Evolutionary conservation across 345 rosid genomes (phyloP).

Genomic region (Jatropha curcas): DNA sequence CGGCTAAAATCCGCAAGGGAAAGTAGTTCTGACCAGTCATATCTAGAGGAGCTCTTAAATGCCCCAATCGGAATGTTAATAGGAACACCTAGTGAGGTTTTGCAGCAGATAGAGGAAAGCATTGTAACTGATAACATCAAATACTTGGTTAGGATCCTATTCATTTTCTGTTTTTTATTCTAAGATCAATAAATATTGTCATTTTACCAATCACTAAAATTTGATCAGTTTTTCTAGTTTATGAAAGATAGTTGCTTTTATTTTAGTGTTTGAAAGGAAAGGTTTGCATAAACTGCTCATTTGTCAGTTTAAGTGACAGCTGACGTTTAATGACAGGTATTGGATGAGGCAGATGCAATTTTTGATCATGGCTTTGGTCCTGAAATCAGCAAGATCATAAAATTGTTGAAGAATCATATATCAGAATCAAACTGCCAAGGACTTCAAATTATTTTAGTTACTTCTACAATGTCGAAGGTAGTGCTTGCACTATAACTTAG

Average conservation of each 20-base stretch:
- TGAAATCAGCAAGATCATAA: conserved; percentile 20
- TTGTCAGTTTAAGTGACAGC: background rate
- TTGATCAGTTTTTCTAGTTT: background rate
- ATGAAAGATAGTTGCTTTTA: background rate
- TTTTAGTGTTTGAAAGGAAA: background rate
- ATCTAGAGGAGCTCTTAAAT: background rate
- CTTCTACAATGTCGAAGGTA: conserved; percentile 23
- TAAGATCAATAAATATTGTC: background rate
- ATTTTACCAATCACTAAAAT: background rate
- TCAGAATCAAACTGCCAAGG: background rate
- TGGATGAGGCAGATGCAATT: conserved; percentile 28
- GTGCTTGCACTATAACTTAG: background rate
- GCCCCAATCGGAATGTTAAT: conserved; percentile 6
- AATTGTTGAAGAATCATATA: conserved; percentile 13
- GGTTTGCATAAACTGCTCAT: background rate
- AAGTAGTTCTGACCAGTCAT: background rate
- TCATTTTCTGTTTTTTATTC: background rate
- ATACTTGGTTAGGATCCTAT: conserved; percentile 40
- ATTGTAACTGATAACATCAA: conserved; percentile 25
- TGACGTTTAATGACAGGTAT: conserved; percentile 14
- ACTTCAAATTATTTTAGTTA: conserved; percentile 22
- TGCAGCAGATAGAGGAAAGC: conserved; percentile 29
- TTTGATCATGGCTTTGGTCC: conserved; percentile 22
- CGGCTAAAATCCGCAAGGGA: background rate
- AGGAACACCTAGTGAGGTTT: conserved; percentile 28